phyloP scores from a whole-genome alignment of 2,329 filamentous ascomycete species.

The Mollisia scopiformis region DNA sequence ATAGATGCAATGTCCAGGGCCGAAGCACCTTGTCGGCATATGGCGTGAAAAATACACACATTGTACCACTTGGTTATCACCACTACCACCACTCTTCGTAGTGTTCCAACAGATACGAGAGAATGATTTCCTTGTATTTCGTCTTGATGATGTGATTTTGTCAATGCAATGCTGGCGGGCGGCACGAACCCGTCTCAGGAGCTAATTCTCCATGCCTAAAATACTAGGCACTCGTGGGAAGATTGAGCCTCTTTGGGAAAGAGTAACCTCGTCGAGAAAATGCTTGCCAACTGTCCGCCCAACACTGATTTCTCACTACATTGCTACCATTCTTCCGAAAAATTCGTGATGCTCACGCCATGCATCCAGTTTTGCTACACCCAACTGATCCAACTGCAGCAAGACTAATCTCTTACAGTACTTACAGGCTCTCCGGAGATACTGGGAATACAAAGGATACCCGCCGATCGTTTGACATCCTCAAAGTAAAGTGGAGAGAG shows the following conservation, averaged over 20 bases:
- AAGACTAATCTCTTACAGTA: slow-evolving; percentile 10
- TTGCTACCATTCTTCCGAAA: neutral
- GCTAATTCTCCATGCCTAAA: neutral
- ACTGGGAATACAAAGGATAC: neutral
- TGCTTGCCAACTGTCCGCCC: neutral
- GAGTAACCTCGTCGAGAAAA: neutral
- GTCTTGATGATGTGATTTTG: neutral
- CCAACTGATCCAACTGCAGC: slow-evolving; percentile 10
- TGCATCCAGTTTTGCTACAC: slow-evolving; percentile 1
- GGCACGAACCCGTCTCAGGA: neutral
- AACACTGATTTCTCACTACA: neutral
- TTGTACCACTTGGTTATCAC: neutral
- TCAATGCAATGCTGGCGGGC: neutral
- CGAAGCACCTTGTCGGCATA: neutral
- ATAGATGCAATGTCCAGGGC: neutral
- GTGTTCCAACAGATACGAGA: neutral
- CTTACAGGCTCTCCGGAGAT: neutral
- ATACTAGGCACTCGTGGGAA: neutral
- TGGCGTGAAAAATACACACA: neutral
- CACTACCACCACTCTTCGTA: neutral
- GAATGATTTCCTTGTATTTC: neutral
- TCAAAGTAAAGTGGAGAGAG: neutral
- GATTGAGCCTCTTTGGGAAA: no score
- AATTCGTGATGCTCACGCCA: slow-evolving; percentile 3
- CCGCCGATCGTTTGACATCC: slow-evolving; percentile 1